A percentile compares a stretch with the other conserved stretches of the same genome.
Evolutionary conservation across 192 early-diverging fungal genomes (phyloP).

Genomic region (Umbelopsis ramanniana): DNA sequence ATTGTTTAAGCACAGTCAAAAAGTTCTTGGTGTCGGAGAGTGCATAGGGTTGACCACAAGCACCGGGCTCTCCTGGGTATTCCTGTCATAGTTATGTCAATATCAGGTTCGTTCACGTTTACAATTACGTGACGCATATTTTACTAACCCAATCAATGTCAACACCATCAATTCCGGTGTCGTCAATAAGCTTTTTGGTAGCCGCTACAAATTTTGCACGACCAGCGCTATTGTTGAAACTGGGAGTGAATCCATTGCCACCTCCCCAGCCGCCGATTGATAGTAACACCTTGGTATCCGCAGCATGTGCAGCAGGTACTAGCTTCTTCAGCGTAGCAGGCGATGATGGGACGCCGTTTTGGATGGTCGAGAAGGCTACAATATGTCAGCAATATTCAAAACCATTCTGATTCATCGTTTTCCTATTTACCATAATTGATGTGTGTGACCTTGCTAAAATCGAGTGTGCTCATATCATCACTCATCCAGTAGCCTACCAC

Average conservation of each 20-base stretch:
- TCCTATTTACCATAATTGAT: slow-evolving; percentile 22
- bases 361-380: slow-evolving; percentile 21
- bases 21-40: slow-evolving; percentile 63
- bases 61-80: slow-evolving; percentile 64
- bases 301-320: slow-evolving; percentile 40
- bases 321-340: slow-evolving; percentile 25
- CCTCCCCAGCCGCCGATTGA: slow-evolving; percentile 75
- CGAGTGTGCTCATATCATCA: not conserved
- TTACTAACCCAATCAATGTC: slow-evolving; percentile 63
- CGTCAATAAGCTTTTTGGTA: slow-evolving; percentile 48
- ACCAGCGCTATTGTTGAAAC: slow-evolving; percentile 40
- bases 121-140: not conserved
- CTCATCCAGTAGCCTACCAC: slow-evolving; percentile 24
- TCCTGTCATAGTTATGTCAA: slow-evolving; percentile 42
- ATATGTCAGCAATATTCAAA: not conserved
- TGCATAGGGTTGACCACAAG: slow-evolving; percentile 53
- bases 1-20: slow-evolving; percentile 53
- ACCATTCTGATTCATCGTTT: not conserved
- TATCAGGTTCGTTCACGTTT: not conserved
- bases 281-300: slow-evolving; percentile 52
- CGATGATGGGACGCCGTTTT: not conserved
- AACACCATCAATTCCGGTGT: slow-evolving; percentile 62
- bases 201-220: slow-evolving; percentile 50
- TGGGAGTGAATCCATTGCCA: slow-evolving; percentile 58
- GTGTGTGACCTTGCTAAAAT: slow-evolving; percentile 22